These are phyloP conservation scores for Tolypocladium sp. DNA, from an alignment of 2,329 filamentous ascomycete genomes.

Conservation along the genomic window DNA sequence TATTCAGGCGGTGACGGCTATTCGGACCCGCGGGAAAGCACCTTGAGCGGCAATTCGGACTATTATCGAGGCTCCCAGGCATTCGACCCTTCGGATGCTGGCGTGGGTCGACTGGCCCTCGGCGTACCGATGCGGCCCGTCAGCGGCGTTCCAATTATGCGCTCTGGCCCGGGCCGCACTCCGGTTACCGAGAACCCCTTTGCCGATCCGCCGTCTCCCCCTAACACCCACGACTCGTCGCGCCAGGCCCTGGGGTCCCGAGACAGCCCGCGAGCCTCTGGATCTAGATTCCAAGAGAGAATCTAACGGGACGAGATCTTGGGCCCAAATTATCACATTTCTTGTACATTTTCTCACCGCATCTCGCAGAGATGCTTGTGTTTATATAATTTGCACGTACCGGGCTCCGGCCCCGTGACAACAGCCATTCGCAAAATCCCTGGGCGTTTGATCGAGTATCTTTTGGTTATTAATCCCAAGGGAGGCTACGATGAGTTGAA, in stretches of 20 bases:
- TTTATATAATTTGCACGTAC: background rate
- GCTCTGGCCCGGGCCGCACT: constrained; percentile 56
- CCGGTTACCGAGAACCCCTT: constrained; percentile 49
- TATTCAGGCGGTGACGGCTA: constrained; percentile 56
- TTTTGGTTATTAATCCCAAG: background rate
- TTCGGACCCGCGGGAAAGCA: constrained; percentile 35
- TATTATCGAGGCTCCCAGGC: constrained; percentile 45
- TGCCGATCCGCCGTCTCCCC: constrained; percentile 17
- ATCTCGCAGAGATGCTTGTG: background rate
- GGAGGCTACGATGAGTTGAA: background rate
- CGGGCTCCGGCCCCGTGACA: background rate
- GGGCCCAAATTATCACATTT: background rate
- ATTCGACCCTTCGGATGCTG: constrained; percentile 24
- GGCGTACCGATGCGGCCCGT: constrained; percentile 51
- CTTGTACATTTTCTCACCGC: background rate
- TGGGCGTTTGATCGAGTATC: background rate
- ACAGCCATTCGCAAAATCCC: background rate
- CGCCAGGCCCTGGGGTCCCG: constrained; percentile 25
- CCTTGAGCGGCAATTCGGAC: constrained; percentile 40
- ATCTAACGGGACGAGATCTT: constrained; percentile 17
- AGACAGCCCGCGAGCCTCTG: constrained; percentile 23
- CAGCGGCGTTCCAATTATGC: constrained; percentile 51
- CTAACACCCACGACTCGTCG: constrained; percentile 18
- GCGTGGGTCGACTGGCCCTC: constrained; percentile 36
- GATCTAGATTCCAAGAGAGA: constrained; percentile 31